phyloP scores from a whole-genome alignment of 2,329 filamentous ascomycete genomes.

The Colletotrichum viniferum region DNA sequence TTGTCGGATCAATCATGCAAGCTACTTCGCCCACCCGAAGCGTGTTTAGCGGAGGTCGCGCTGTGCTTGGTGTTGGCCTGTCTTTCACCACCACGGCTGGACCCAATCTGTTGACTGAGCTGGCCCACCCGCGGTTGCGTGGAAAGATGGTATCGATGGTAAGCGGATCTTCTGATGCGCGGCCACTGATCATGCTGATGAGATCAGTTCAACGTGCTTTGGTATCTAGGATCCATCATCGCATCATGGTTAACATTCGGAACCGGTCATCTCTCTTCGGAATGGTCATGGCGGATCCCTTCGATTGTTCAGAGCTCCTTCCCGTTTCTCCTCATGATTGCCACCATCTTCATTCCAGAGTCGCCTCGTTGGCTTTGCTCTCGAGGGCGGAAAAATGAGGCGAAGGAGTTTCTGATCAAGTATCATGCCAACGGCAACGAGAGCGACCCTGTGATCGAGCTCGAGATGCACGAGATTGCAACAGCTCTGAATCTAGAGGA shows the following conservation, averaged over 20 bases:
- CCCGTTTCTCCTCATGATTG: not conserved
- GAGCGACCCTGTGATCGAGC: constrained; percentile 46
- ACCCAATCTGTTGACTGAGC: not conserved
- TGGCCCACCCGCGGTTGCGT: not conserved
- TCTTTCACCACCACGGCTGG: not conserved
- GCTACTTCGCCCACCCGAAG: not conserved
- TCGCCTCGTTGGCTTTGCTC: constrained; percentile 43
- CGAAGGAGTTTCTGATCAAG: not conserved
- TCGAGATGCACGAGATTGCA: constrained; percentile 54
- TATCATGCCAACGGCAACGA: constrained; percentile 41
- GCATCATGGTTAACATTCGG: not conserved
- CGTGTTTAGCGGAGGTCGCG: not conserved
- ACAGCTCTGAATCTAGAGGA: constrained; percentile 49
- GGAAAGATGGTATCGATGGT: not conserved
- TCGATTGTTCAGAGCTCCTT: not conserved
- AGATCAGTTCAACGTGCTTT: not conserved
- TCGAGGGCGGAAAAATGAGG: constrained; percentile 33
- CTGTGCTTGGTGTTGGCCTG: not conserved
- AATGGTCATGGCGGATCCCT: not conserved
- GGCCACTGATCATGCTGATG: not conserved
- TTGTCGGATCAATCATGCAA: not conserved
- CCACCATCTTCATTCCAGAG: constrained; percentile 31
- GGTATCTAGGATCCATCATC: not conserved
- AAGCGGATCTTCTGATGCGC: fast-evolving
- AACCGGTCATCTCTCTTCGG: not conserved